Conservation (phyloP, 1,139 yeast genomes). For the Hyphopichia khmerensis region DNA sequence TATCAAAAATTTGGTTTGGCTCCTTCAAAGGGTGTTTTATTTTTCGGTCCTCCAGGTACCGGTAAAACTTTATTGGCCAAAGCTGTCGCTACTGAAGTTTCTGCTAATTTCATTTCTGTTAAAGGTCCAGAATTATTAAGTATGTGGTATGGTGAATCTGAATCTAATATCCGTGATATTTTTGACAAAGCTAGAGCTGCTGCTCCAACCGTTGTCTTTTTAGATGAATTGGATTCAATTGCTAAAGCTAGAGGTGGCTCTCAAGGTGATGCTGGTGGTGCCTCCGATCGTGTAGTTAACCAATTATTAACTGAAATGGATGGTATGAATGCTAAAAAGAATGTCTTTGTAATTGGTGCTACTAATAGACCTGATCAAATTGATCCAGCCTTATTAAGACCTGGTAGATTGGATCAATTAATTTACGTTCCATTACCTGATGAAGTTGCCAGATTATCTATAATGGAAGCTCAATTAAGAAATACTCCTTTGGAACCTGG, state of each 20-base stretch:
- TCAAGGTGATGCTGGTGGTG: conserved; percentile 95
- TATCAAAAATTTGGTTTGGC: conserved; percentile 96
- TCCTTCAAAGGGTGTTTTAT: conserved; percentile 96
- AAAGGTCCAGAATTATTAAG: conserved; percentile 96
- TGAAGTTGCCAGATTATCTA: conserved; percentile 88
- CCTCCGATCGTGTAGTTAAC: conserved; percentile 96
- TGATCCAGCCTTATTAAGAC: conserved; percentile 97
- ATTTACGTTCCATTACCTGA: conserved; percentile 98
- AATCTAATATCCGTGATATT: conserved; percentile 93
- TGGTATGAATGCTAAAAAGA: conserved; percentile 99
- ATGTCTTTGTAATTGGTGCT: conserved; percentile 98
- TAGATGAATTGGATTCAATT: conserved; percentile 96
- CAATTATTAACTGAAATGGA: conserved; percentile 99
- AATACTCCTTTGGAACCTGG: conserved; percentile 99
- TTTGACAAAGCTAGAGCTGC: conserved; percentile 99
- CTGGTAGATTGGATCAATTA: conserved; percentile 98
- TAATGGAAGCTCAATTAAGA: conserved; percentile 92
- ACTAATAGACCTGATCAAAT: conserved; percentile 99
- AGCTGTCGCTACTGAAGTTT: conserved; percentile 97
- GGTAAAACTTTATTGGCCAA: conserved; percentile 97
- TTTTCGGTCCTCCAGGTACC: conserved; percentile 99
- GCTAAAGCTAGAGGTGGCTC: conserved; percentile 97
- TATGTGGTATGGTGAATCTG: conserved; percentile 99
- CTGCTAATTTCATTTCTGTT: conserved; percentile 94
- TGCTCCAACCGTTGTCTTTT: conserved; percentile 96